These are phyloP conservation scores for Cairneyella variabilis DNA, from an alignment of 495 filamentous ascomycete species.

Conservation along the genomic window DNA sequence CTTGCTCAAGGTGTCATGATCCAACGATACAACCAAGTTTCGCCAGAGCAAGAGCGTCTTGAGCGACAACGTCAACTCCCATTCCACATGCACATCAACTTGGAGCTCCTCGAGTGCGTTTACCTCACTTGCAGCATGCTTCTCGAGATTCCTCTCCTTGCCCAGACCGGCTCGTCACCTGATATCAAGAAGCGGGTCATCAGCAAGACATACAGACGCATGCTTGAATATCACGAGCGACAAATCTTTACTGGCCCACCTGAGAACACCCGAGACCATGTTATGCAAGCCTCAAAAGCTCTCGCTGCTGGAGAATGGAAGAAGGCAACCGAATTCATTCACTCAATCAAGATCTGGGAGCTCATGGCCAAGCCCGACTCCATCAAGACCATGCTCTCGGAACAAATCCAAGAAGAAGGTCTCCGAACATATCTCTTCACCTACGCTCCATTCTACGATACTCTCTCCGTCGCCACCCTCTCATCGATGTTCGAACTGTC, in stretches of 20 bases:
- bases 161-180: slow-evolving; percentile 91
- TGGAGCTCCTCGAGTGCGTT: slow-evolving; percentile 95
- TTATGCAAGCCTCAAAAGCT: slow-evolving; percentile 97
- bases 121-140: slow-evolving; percentile 99
- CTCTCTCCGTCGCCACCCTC: slow-evolving; percentile 77
- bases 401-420: slow-evolving; percentile 97
- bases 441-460: slow-evolving; percentile 99
- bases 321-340: slow-evolving; percentile 86
- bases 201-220: slow-evolving; percentile 98
- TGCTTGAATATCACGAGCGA: slow-evolving; percentile 98
- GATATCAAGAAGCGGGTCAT: slow-evolving; percentile 98
- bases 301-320: slow-evolving; percentile 98
- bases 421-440: slow-evolving; percentile 98
- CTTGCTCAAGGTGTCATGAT: slow-evolving; percentile 97
- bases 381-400: slow-evolving; percentile 94
- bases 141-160: slow-evolving; percentile 93
- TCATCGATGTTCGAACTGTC: slow-evolving; percentile 94
- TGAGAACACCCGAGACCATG: slow-evolving; percentile 97
- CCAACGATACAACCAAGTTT: slow-evolving; percentile 90
- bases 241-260: slow-evolving; percentile 98
- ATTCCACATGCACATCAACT: slow-evolving; percentile 99
- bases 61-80: slow-evolving; percentile 95
- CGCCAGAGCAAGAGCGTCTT: slow-evolving; percentile 93
- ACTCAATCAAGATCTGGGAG: slow-evolving; percentile 99
- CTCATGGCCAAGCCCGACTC: slow-evolving; percentile 84